Percentiles rank a stretch among this genome's conserved stretches.
phyloP scores from a whole-genome alignment of 352 stramenopile species.

The Pythium periplocum region DNA sequence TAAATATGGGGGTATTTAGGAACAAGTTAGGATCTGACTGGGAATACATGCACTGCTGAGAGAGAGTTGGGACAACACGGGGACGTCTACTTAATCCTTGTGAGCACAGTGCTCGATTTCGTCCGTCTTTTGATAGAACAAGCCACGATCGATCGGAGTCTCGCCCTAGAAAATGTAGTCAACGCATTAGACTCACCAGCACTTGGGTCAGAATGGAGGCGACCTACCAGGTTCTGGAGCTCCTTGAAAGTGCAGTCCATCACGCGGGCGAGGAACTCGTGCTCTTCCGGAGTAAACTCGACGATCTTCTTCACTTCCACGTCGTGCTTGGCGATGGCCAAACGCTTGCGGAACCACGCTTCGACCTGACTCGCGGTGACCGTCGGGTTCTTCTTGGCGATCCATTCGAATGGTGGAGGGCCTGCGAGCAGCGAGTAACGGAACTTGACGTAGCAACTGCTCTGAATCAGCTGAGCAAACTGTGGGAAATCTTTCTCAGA shows the following conservation, averaged over 20 bases:
- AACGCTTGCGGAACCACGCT: conserved; percentile 25
- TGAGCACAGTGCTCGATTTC: no score
- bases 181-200: no score
- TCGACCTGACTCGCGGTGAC: conserved; percentile 14
- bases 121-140: no score
- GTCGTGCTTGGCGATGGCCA: conserved; percentile 19
- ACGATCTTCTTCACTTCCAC: conserved; percentile 13
- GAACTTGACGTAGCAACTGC: conserved; percentile 43
- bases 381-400: conserved; percentile 18
- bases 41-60: no score
- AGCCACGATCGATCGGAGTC: no score
- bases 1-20: no score
- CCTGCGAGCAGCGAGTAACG: conserved; percentile 40
- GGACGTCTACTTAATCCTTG: no score
- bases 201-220: neutral
- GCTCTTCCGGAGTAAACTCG: conserved; percentile 9
- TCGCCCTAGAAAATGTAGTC: no score
- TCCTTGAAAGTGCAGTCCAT: conserved; percentile 18
- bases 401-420: conserved; percentile 32
- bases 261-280: conserved; percentile 18
- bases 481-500: no score
- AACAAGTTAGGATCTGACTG: no score
- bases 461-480: conserved; percentile 15
- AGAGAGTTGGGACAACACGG: no score
- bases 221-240: conserved; percentile 20